phyloP scores from a whole-genome alignment of 2,329 filamentous ascomycete genomes.

The Pseudohalonectria lignicola region DNA sequence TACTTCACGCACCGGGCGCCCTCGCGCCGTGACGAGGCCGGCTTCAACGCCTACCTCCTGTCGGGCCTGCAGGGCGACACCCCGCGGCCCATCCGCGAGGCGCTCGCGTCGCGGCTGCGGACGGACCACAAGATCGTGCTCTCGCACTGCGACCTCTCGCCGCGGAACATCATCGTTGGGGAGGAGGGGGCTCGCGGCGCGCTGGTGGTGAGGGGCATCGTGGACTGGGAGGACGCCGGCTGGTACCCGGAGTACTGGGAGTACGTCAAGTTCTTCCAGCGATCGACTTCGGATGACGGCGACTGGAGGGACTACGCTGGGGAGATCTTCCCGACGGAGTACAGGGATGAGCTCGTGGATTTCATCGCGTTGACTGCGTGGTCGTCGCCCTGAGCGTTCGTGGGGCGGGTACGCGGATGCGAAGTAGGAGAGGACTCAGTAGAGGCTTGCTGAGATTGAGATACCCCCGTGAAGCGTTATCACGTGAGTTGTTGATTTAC shows the following conservation, averaged over 20 bases:
- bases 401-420: too few species aligned
- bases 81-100: too few species aligned
- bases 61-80: background rate
- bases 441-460: background rate
- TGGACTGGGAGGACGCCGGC: background rate
- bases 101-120: too few species aligned
- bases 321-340: background rate
- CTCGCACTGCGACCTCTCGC: background rate
- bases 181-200: conserved; percentile 1
- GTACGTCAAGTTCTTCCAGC: background rate
- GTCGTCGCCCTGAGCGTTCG: too few species aligned
- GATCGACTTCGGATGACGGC: background rate
- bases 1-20: too few species aligned
- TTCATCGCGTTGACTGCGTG: background rate
- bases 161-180: background rate
- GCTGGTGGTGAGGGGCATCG: background rate
- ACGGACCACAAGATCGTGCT: background rate
- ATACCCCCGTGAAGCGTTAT: too few species aligned
- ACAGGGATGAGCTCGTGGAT: background rate
- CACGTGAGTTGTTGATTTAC: too few species aligned
- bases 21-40: too few species aligned
- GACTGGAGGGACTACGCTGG: background rate
- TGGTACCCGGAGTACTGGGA: background rate
- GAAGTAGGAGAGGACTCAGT: background rate
- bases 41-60: background rate